These are phyloP conservation scores for Boechera divaricarpa DNA, from an alignment of 345 rosid genomes.

Conservation along the genomic window DNA sequence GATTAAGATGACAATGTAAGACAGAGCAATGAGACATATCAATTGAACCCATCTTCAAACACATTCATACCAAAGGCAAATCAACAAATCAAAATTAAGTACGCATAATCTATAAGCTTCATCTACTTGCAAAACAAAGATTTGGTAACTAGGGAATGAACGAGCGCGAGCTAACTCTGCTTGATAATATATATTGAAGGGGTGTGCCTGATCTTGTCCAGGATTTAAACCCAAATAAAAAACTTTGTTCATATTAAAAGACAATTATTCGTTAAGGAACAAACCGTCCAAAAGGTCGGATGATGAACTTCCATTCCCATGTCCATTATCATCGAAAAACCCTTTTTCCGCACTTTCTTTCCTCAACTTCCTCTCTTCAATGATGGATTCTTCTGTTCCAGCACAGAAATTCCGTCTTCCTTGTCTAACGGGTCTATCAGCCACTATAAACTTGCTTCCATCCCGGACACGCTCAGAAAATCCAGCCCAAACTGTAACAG, in stretches of 20 bases:
- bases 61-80: conserved; percentile 3
- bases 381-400: conserved; percentile 66
- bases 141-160: not conserved
- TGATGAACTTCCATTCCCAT: conserved; percentile 48
- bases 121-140: conserved; percentile 14
- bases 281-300: conserved; percentile 62
- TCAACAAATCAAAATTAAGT: not conserved
- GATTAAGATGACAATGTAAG: not conserved
- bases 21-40: conserved; percentile 16
- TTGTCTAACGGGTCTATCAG: conserved; percentile 70
- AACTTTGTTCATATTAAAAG: not conserved
- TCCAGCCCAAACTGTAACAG: conserved; percentile 90
- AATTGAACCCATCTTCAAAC: conserved; percentile 10
- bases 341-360: conserved; percentile 63
- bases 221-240: not conserved
- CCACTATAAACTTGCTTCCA: conserved; percentile 86
- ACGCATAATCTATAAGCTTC: not conserved
- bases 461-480: conserved; percentile 82
- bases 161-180: not conserved
- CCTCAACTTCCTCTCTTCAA: conserved; percentile 68
- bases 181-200: conserved; percentile 3
- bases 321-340: conserved; percentile 59
- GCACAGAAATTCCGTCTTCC: conserved; percentile 60
- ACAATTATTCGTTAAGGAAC: conserved; percentile 50
- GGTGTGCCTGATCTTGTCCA: not conserved